phyloP scores from a whole-genome alignment of 2,329 filamentous ascomycete genomes.

The Ceratocystis eucalypticola region DNA sequence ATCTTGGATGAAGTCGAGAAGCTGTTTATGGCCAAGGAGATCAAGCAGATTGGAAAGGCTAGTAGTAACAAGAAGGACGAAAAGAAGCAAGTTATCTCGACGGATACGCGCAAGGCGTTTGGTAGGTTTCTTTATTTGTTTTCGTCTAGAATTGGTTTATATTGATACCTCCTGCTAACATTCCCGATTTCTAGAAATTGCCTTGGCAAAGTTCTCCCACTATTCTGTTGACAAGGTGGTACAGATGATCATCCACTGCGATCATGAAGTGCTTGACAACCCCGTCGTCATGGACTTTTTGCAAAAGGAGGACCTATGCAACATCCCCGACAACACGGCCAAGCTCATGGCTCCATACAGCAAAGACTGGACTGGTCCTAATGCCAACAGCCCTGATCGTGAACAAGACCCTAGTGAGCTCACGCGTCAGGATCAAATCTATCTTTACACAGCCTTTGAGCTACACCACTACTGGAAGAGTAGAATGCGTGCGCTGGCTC shows the following conservation, averaged over 20 bases:
- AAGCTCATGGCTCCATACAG: slow-evolving; percentile 93
- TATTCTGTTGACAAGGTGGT: slow-evolving; percentile 71
- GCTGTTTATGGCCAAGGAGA: slow-evolving; percentile 93
- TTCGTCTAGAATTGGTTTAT: not conserved
- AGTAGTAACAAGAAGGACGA: slow-evolving; percentile 61
- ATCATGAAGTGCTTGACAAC: slow-evolving; percentile 77
- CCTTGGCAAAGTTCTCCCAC: slow-evolving; percentile 84
- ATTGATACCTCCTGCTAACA: slow-evolving; percentile 26
- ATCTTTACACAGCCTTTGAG: slow-evolving; percentile 83
- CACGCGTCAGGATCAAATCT: slow-evolving; percentile 90
- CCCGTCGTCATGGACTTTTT: slow-evolving; percentile 92
- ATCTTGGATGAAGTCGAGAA: slow-evolving; percentile 97
- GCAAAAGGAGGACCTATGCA: slow-evolving; percentile 83
- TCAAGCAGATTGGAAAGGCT: slow-evolving; percentile 66
- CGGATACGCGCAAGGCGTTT: slow-evolving; percentile 77
- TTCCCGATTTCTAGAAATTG: slow-evolving; percentile 48
- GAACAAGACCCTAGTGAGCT: slow-evolving; percentile 81
- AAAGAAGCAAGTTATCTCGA: slow-evolving; percentile 94
- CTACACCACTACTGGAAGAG: slow-evolving; percentile 98
- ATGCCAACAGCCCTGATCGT: slow-evolving; percentile 45
- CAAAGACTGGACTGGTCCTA: slow-evolving; percentile 75
- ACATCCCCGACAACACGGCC: slow-evolving; percentile 74
- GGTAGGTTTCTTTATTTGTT: slow-evolving; percentile 35
- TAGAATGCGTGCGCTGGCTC: slow-evolving; percentile 75
- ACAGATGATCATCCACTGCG: slow-evolving; percentile 91